Percentiles rank a stretch among this genome's conserved stretches.
phyloP scores from a whole-genome alignment of 2,329 filamentous ascomycete species.

The Fusarium globosum region DNA sequence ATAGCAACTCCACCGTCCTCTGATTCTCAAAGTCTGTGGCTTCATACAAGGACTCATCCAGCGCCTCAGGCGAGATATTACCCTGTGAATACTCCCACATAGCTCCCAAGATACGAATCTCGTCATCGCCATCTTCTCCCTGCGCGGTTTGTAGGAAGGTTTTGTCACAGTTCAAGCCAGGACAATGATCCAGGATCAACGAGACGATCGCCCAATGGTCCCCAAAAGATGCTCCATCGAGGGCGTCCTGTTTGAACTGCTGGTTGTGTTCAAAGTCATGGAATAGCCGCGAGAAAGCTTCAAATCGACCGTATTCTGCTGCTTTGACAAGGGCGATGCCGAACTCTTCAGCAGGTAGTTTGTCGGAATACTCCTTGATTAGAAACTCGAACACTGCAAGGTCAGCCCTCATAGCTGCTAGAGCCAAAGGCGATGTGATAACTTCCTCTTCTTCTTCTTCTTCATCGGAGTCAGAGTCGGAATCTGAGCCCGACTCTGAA shows the following conservation, averaged over 20 bases:
- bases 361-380: slow-evolving; percentile 53
- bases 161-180: slow-evolving; percentile 49
- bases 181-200: slow-evolving; percentile 48
- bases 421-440: slow-evolving; percentile 50
- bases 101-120: slow-evolving; percentile 51
- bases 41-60: slow-evolving; percentile 52
- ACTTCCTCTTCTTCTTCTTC: slow-evolving; percentile 26
- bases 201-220: slow-evolving; percentile 54
- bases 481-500: background rate
- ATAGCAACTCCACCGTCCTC: slow-evolving; percentile 51
- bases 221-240: slow-evolving; percentile 48
- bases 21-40: slow-evolving; percentile 54
- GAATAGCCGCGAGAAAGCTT: slow-evolving; percentile 54
- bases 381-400: slow-evolving; percentile 56
- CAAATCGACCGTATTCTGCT: slow-evolving; percentile 52
- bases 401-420: slow-evolving; percentile 53
- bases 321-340: slow-evolving; percentile 54
- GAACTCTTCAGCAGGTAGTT: slow-evolving; percentile 53
- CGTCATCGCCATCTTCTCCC: slow-evolving; percentile 46
- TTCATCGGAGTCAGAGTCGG: background rate
- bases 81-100: slow-evolving; percentile 53
- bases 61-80: slow-evolving; percentile 45
- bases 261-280: slow-evolving; percentile 48
- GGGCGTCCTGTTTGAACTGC: slow-evolving; percentile 49
- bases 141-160: slow-evolving; percentile 50